Percentiles rank a stretch among this genome's conserved stretches.
phyloP scores from a whole-genome alignment of 1,284 basidiomycete genomes.

The Moesziomyces sp. region DNA sequence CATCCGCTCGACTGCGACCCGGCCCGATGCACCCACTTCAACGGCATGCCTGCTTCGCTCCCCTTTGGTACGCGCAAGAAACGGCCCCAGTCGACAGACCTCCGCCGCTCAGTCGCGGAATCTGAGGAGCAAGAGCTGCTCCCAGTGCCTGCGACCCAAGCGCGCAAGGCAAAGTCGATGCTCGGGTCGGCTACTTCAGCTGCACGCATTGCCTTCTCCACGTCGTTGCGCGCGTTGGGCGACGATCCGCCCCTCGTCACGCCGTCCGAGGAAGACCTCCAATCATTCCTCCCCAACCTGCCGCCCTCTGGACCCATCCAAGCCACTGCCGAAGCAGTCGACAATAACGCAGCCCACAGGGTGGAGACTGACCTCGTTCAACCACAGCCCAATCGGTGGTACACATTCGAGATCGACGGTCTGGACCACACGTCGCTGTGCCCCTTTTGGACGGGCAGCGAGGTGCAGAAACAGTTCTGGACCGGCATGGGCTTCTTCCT shows the following conservation, averaged over 20 bases:
- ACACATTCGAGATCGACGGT: constrained; percentile 31
- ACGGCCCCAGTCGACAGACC: constrained; percentile 13
- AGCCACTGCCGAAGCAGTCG: background rate
- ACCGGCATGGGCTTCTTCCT: constrained; percentile 41
- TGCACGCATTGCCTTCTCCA: constrained; percentile 20
- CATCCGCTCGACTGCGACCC: constrained; percentile 43
- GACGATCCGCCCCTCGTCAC: constrained; percentile 27
- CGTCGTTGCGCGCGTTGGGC: constrained; percentile 21
- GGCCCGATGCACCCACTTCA: constrained; percentile 21
- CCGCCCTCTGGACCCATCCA: background rate
- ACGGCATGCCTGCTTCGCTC: constrained; percentile 23
- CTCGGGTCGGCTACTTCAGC: constrained; percentile 10
- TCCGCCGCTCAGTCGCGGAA: background rate
- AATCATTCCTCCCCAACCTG: constrained; percentile 16
- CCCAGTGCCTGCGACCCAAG: constrained; percentile 17
- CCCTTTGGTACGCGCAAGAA: constrained; percentile 11
- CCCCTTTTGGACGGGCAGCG: constrained; percentile 52
- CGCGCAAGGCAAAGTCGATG: constrained; percentile 3
- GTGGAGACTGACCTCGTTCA: constrained; percentile 8
- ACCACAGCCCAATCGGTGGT: constrained; percentile 39
- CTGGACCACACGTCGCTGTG: constrained; percentile 43
- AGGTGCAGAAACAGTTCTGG: constrained; percentile 50
- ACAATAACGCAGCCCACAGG: no score
- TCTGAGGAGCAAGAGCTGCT: background rate
- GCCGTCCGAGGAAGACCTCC: constrained; percentile 28